phyloP scores from a whole-genome alignment of 177 flowering plant species.

The Vitis hybrid region DNA sequence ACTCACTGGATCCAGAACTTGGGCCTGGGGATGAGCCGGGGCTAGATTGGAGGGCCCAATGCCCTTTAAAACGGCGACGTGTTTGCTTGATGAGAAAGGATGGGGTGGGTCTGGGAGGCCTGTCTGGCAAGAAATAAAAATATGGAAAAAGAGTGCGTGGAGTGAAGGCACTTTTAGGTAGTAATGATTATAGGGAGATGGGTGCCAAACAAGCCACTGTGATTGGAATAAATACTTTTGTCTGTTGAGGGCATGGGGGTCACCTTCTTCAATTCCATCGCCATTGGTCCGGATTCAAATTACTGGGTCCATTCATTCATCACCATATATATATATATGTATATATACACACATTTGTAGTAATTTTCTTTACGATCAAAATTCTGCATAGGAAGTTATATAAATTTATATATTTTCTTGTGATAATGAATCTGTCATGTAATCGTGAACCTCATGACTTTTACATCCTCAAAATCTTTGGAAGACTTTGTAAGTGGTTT shows the following conservation, averaged over 20 bases:
- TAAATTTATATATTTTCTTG: too few species aligned
- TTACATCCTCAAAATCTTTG: too few species aligned
- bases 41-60: too few species aligned
- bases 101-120: too few species aligned
- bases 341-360: neutral
- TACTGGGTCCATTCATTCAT: neutral
- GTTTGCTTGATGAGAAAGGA: too few species aligned
- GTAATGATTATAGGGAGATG: conserved; percentile 7
- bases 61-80: too few species aligned
- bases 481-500: too few species aligned
- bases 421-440: too few species aligned
- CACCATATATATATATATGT: neutral
- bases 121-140: too few species aligned
- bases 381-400: neutral
- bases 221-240: neutral
- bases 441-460: too few species aligned
- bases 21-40: too few species aligned
- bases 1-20: neutral
- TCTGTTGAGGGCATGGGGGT: neutral
- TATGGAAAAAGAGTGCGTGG: neutral
- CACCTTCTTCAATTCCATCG: neutral
- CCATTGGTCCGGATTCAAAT: neutral
- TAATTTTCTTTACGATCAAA: neutral
- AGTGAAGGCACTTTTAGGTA: conserved; percentile 7
- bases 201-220: neutral